These are phyloP conservation scores for Hypoxylon perforatum DNA, from an alignment of 495 filamentous ascomycete species.

Conservation along the genomic window DNA sequence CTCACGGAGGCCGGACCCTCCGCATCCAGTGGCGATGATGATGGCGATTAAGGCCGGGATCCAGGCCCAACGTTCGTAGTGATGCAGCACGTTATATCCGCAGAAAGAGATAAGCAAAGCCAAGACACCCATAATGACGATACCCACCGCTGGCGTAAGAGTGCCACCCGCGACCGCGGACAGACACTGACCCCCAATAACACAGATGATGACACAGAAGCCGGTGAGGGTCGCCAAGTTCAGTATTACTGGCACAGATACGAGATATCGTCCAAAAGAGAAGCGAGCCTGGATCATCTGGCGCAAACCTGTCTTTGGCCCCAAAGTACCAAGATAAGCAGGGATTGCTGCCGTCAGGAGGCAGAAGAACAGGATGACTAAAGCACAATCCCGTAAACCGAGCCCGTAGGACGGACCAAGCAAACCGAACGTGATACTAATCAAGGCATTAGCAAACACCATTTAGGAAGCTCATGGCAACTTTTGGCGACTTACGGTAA, in stretches of 20 bases:
- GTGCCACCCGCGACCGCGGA: constrained; percentile 62
- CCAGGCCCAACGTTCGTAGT: constrained; percentile 73
- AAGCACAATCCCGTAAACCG: constrained; percentile 55
- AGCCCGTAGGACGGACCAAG: constrained; percentile 63
- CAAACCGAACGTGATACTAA: constrained; percentile 67
- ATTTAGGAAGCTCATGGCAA: background rate
- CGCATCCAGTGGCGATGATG: constrained; percentile 56
- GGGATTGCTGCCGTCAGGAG: constrained; percentile 59
- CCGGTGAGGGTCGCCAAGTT: constrained; percentile 61
- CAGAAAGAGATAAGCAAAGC: constrained; percentile 68
- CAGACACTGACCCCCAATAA: constrained; percentile 61
- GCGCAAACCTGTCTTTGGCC: constrained; percentile 63
- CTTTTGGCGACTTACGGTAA: constrained; percentile 48
- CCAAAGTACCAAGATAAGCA: constrained; percentile 63
- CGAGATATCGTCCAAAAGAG: constrained; percentile 61
- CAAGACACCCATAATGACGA: constrained; percentile 64
- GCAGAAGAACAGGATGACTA: constrained; percentile 68
- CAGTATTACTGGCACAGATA: constrained; percentile 59
- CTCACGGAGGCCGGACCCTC: constrained; percentile 47
- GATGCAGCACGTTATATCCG: constrained; percentile 66
- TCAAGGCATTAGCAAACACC: constrained; percentile 35
- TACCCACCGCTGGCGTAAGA: constrained; percentile 59
- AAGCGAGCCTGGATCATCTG: constrained; percentile 68
- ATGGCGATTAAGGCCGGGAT: constrained; percentile 64
- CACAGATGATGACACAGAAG: constrained; percentile 61